Conservation (phyloP, 176 grass and related monocot species). For the Metroxylon sagu region DNA sequence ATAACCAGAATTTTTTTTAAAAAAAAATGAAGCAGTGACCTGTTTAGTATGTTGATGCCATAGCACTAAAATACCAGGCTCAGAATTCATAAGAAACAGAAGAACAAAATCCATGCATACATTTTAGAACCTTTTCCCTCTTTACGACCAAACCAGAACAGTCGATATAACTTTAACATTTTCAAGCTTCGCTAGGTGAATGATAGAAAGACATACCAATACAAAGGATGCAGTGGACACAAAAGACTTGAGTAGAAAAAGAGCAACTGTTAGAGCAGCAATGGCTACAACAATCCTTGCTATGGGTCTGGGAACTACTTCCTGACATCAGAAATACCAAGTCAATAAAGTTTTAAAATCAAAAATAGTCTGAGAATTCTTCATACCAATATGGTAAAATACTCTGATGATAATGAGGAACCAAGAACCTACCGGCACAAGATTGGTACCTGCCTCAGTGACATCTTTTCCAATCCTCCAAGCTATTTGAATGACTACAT, state of each 20-base stretch:
- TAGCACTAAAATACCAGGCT: too few relatives aligned
- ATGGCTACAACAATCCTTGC: constrained; percentile 61
- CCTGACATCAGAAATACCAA: constrained; percentile 31
- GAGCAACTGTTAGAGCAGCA: constrained; percentile 18
- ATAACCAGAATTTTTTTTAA: too few relatives aligned
- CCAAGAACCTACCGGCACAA: constrained; percentile 52
- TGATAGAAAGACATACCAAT: constrained; percentile 7
- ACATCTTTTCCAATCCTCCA: constrained; percentile 41
- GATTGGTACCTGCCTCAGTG: constrained; percentile 48
- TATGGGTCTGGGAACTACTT: constrained; percentile 68
- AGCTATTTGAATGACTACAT: constrained; percentile 53
- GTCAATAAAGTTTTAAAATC: too few relatives aligned
- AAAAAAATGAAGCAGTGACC: too few relatives aligned
- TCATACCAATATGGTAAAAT: too few relatives aligned
- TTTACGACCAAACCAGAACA: too few relatives aligned
- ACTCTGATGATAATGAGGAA: not conserved
- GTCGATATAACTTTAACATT: too few relatives aligned
- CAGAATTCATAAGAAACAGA: too few relatives aligned
- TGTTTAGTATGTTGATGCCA: too few relatives aligned
- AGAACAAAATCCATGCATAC: too few relatives aligned
- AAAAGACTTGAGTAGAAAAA: constrained; percentile 70
- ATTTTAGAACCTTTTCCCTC: too few relatives aligned
- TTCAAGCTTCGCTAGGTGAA: not conserved
- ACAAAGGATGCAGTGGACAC: constrained; percentile 63
- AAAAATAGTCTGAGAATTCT: too few relatives aligned